Percentiles rank a stretch among this genome's conserved stretches.
These are phyloP conservation scores for Leishmania major DNA, from an alignment of 208 protist genomes.

Conservation along the genomic window DNA sequence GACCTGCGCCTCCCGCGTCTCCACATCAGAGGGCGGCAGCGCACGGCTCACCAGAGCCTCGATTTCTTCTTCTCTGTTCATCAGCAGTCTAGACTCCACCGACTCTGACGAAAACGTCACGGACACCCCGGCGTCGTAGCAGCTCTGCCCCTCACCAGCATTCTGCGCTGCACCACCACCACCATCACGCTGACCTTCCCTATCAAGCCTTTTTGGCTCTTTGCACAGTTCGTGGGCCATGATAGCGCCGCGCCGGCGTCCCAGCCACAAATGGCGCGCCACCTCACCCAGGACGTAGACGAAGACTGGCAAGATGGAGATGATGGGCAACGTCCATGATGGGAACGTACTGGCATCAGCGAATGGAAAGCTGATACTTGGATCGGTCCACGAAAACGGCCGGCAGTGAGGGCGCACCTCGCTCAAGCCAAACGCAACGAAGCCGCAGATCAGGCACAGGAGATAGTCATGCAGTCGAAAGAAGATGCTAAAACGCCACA, in stretches of 20 bases:
- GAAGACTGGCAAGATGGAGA: constrained; percentile 37
- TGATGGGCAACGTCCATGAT: constrained; percentile 46
- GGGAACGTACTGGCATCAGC: constrained; percentile 41
- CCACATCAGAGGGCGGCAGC: neutral
- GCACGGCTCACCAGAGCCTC: neutral
- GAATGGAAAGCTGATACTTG: constrained; percentile 42
- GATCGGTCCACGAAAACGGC: constrained; percentile 53
- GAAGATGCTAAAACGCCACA: constrained; percentile 16
- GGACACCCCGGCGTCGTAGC: neutral
- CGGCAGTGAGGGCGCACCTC: constrained; percentile 48
- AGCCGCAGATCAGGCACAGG: constrained; percentile 31
- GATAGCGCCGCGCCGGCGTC: neutral
- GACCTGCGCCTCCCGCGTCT: neutral
- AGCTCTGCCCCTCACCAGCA: neutral
- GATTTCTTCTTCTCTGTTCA: neutral
- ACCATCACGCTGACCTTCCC: neutral
- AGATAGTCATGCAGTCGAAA: constrained; percentile 56
- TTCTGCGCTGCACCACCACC: neutral
- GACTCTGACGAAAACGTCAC: neutral
- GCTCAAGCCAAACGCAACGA: constrained; percentile 18
- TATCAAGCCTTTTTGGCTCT: neutral
- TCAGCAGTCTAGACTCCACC: too few relatives aligned
- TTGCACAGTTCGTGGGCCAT: neutral
- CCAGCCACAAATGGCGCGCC: constrained; percentile 8
- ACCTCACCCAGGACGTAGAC: constrained; percentile 44